These are phyloP conservation scores for Fagopyrum homotropicum DNA, from an alignment of 148 eudicot genomes.

Conservation along the genomic window DNA sequence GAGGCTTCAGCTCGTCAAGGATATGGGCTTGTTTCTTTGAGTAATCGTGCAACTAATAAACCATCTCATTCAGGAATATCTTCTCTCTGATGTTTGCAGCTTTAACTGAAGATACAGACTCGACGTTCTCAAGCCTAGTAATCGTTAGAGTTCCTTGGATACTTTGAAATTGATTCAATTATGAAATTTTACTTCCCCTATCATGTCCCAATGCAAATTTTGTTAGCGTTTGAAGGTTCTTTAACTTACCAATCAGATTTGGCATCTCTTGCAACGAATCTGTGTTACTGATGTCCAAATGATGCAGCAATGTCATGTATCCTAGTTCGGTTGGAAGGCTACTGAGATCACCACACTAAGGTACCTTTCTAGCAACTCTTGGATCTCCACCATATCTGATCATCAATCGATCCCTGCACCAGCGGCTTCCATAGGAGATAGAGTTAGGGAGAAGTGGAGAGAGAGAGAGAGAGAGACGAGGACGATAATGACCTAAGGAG, in stretches of 20 bases:
- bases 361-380: too few species aligned
- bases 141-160: slow-evolving; percentile 16
- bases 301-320: background rate
- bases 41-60: background rate
- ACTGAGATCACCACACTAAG: background rate
- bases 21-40: background rate
- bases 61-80: slow-evolving; percentile 8
- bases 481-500: too few species aligned
- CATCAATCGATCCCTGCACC: too few species aligned
- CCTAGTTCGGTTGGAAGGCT: background rate
- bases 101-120: background rate
- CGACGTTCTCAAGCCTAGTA: slow-evolving; percentile 15
- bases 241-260: slow-evolving; percentile 2
- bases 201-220: slow-evolving; percentile 13
- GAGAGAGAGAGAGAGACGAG: too few species aligned
- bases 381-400: too few species aligned
- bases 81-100: slow-evolving; percentile 12
- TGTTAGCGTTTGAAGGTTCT: slow-evolving; percentile 11
- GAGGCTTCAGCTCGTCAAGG: slow-evolving; percentile 12
- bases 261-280: slow-evolving; percentile 18
- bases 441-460: too few species aligned
- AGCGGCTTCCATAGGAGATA: too few species aligned
- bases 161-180: slow-evolving; percentile 1
- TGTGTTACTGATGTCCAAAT: background rate
- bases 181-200: background rate